Percentiles rank a stretch among this genome's conserved stretches.
Conservation (phyloP, 2,329 filamentous ascomycete genomes). For the Metarhizium brunneum region DNA sequence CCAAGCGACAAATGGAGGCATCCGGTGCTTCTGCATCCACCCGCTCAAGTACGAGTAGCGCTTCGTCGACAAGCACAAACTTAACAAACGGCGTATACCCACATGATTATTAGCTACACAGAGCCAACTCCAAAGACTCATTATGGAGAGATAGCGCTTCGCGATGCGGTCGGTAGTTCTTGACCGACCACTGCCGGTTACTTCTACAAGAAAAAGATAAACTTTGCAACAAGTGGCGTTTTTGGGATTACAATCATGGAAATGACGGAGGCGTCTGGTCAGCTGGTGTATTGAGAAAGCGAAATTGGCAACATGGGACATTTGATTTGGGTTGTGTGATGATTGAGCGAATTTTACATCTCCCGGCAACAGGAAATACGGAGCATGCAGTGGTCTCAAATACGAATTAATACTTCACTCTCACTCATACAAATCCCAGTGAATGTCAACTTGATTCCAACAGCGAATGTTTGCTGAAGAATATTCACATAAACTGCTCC, state of each 20-base stretch:
- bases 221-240: conserved; percentile 1
- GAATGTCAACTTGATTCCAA: too few species aligned
- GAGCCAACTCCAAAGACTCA: not conserved
- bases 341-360: not conserved
- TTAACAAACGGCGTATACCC: conserved; percentile 20
- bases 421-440: too few species aligned
- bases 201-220: not conserved
- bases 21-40: conserved; percentile 22
- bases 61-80: conserved; percentile 11
- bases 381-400: not conserved
- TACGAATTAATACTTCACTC: not conserved
- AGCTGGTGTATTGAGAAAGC: not conserved
- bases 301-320: conserved; percentile 1
- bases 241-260: not conserved
- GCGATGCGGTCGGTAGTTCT: not conserved
- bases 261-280: not conserved
- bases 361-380: not conserved
- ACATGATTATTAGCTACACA: conserved; percentile 6
- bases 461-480: too few species aligned
- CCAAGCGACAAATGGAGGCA: conserved; percentile 55
- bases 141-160: not conserved
- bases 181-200: not conserved
- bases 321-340: not conserved
- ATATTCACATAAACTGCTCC: not conserved
- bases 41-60: conserved; percentile 10